phyloP scores from a whole-genome alignment of 106 monocot genomes.

The Alisma plantagoaquatica region DNA sequence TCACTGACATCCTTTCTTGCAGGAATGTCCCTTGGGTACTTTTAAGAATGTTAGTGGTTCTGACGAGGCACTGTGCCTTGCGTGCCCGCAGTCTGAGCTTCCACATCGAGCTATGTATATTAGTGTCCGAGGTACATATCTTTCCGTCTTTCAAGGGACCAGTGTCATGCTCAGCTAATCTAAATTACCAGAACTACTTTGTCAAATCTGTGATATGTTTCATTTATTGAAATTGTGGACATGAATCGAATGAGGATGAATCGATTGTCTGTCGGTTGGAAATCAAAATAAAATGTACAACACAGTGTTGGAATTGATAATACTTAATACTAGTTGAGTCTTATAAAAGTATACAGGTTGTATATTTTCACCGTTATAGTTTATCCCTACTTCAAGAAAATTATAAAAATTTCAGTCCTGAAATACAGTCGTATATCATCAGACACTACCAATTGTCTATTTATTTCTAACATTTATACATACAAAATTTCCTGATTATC shows the following conservation, averaged over 20 bases:
- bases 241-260: background rate
- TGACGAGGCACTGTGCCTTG: slow-evolving; percentile 52
- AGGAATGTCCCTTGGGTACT: slow-evolving; percentile 94
- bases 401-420: background rate
- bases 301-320: too few relatives aligned
- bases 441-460: too few relatives aligned
- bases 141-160: background rate
- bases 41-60: slow-evolving; percentile 96
- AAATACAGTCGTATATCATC: too few relatives aligned
- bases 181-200: too few relatives aligned
- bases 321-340: too few relatives aligned
- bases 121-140: slow-evolving; percentile 85
- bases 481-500: too few relatives aligned
- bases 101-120: slow-evolving; percentile 74
- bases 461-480: too few relatives aligned
- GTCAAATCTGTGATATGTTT: background rate
- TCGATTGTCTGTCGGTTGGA: background rate
- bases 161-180: background rate
- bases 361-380: too few relatives aligned
- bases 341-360: too few relatives aligned
- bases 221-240: background rate
- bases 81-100: slow-evolving; percentile 62
- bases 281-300: too few relatives aligned
- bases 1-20: too few relatives aligned
- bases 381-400: background rate